Conservation (phyloP, 164 flowering plant genomes). For the Warburgia ugandensis region DNA sequence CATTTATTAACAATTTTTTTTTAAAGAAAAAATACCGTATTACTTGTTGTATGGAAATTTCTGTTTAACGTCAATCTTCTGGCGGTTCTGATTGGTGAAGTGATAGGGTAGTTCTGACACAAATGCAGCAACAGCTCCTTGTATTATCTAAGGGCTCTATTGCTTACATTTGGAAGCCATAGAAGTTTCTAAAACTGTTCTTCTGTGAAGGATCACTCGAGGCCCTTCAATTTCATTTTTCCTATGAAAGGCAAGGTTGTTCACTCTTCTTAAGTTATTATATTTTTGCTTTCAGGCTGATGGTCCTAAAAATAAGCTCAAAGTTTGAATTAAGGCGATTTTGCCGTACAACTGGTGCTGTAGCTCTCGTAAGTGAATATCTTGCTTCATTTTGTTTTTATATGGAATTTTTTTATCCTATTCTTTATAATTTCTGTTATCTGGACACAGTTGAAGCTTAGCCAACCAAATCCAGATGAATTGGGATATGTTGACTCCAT, state of each 20-base stretch:
- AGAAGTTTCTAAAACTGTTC: too few relatives aligned
- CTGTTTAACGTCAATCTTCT: too few relatives aligned
- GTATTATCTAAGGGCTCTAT: too few relatives aligned
- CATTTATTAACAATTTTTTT: too few relatives aligned
- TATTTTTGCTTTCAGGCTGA: constrained; percentile 46
- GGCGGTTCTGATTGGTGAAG: too few relatives aligned
- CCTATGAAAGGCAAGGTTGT: neutral
- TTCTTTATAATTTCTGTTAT: constrained; percentile 3
- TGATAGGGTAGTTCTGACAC: too few relatives aligned
- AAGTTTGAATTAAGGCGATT: constrained; percentile 91
- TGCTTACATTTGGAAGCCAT: too few relatives aligned
- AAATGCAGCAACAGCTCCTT: too few relatives aligned
- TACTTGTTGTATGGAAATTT: too few relatives aligned
- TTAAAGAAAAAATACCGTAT: too few relatives aligned
- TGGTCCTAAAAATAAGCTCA: constrained; percentile 93
- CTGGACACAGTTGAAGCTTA: constrained; percentile 68
- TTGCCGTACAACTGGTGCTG: constrained; percentile 91
- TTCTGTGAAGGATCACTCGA: neutral
- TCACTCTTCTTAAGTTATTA: neutral
- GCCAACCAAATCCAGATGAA: constrained; percentile 80
- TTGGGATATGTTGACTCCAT: constrained; percentile 84
- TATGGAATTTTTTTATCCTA: neutral
- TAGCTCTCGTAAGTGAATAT: constrained; percentile 55
- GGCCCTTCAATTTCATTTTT: too few relatives aligned
- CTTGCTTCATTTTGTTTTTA: neutral